Conservation (phyloP, 192 early-diverging fungal species). For the Coemansia sp. region DNA sequence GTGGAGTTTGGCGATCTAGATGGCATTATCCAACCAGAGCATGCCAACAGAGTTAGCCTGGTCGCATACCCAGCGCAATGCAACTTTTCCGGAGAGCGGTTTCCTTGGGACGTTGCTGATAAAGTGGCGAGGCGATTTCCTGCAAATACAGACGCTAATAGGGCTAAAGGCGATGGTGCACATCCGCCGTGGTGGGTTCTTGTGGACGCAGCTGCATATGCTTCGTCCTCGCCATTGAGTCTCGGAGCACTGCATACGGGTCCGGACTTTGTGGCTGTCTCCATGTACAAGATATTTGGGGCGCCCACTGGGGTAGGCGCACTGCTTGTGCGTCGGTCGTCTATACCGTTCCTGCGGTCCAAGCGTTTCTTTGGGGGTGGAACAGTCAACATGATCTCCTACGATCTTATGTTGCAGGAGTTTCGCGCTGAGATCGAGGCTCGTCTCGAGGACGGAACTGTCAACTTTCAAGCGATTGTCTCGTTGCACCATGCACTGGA, state of each 20-base stretch:
- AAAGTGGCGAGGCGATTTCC: conserved; percentile 41
- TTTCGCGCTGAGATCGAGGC: conserved; percentile 52
- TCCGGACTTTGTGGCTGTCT: conserved; percentile 70
- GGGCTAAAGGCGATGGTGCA: background rate
- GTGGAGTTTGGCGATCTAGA: conserved; percentile 30
- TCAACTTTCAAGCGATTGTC: conserved; percentile 72
- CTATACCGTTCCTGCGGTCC: conserved; percentile 41
- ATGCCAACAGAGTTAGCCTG: conserved; percentile 42
- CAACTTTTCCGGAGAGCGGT: conserved; percentile 76
- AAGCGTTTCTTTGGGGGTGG: conserved; percentile 81
- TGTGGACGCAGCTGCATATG: conserved; percentile 73
- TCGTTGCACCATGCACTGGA: conserved; percentile 70
- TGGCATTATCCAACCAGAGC: conserved; percentile 10
- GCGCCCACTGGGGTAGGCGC: conserved; percentile 81
- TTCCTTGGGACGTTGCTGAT: conserved; percentile 61
- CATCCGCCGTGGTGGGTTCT: conserved; percentile 58
- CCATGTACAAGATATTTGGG: conserved; percentile 90
- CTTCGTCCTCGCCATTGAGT: conserved; percentile 61
- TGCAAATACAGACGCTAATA: background rate
- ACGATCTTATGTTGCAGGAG: conserved; percentile 58
- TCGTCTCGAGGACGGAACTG: conserved; percentile 73
- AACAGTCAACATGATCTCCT: conserved; percentile 62
- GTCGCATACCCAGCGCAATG: conserved; percentile 83
- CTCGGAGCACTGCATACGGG: conserved; percentile 50
- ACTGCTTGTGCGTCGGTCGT: conserved; percentile 61